Evolutionary conservation across 2,329 filamentous ascomycete species (phyloP), one percentile per base, ranked within the genome.

Genomic region (Colletotrichum tabaci): DNA sequence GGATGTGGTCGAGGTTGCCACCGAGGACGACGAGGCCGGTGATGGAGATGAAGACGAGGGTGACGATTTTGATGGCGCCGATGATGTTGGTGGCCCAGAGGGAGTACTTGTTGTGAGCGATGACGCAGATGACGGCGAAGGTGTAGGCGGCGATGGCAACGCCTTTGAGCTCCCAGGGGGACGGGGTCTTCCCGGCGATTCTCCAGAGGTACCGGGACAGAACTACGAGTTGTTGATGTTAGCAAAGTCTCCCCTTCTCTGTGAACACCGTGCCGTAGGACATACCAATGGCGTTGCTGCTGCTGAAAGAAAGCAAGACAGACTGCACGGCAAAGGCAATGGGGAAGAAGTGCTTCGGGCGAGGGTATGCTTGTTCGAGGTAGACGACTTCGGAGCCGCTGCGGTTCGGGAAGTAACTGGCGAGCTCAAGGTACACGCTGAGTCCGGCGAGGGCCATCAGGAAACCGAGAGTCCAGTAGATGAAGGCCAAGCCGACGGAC

Each of bases 341-440:
- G 0, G 91, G 89, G 56, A 93, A 89, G 71, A 93, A 85, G 76
- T 89, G 91, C 65, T 84, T 87, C 0, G 91, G 91, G 1, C 89
- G 84, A 0, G 90, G 90, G 73, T 87, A 93, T 0, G 90, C 88
- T 75, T 93, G 91, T 74, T 93, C 91, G 0, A 93, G 84, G 73
- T 92, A 93, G 0, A 91, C 91, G 0, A 91, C 90, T 75, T 93
- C 90, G 0, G 87, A 86, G 0, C 91, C 91, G 1, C 88, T 91
- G 12, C 91, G 87, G 76, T 88, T 92, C 0, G 91, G 90, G 69
- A 92, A 93, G 72, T 90, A 92, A 0, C 88, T 85, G 0, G 90
- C 87, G 16, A 88, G 87, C 75, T 93, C 91, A 9, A 92, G 86
- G 67, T 92, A 92, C 0, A 91, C 86, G 0, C 84, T 81, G 2